Conservation (phyloP, 2,329 filamentous ascomycete genomes). For the Trichoderma simmonsii region DNA sequence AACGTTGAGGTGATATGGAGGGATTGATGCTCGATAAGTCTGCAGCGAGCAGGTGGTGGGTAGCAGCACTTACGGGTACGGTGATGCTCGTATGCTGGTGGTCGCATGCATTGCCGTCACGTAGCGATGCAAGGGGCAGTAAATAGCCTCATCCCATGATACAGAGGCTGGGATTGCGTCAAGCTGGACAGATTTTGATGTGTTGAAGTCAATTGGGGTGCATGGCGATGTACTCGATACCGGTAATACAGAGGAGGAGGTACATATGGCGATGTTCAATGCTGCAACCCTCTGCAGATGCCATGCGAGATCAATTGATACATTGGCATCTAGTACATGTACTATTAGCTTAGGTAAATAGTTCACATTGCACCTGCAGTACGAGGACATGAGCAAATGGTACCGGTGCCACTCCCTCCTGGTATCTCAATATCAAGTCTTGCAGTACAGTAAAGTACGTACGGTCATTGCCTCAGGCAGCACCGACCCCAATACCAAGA, state of each 20-base stretch:
- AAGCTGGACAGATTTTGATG: not conserved
- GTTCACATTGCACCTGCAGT: not conserved
- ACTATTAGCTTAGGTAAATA: not conserved
- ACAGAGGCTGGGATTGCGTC: not conserved
- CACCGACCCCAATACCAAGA: not conserved
- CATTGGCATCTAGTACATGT: not conserved
- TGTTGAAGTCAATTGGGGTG: not conserved
- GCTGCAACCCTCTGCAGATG: not conserved
- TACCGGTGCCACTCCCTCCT: not conserved
- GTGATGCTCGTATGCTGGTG: not conserved
- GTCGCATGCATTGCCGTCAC: conserved; percentile 1
- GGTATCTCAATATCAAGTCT: not conserved
- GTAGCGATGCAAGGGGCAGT: not conserved
- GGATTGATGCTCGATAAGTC: not conserved
- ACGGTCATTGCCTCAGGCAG: not conserved
- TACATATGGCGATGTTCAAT: not conserved
- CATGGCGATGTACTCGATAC: not conserved
- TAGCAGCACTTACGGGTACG: not conserved
- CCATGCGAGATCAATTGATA: not conserved
- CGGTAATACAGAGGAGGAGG: not conserved
- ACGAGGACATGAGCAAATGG: not conserved
- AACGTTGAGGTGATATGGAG: not conserved
- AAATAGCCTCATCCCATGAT: not conserved
- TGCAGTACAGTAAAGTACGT: not conserved
- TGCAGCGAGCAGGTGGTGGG: not conserved